Conservation (phyloP, 768 basidiomycete genomes). For the Tulasnella sp. region DNA sequence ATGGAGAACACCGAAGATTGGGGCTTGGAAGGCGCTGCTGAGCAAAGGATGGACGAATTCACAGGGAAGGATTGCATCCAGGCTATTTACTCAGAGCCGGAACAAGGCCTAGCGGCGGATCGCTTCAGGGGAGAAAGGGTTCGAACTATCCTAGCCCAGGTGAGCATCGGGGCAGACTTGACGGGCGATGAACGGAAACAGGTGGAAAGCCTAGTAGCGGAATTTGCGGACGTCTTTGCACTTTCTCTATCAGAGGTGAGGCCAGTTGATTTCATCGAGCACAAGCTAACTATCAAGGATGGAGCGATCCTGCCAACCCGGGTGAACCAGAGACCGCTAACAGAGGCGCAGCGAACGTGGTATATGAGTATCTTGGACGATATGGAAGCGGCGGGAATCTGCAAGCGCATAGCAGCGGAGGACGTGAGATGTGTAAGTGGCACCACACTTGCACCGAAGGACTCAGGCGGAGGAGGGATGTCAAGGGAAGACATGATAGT, state of each 20-base stretch:
- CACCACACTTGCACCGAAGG: slow-evolving; percentile 41
- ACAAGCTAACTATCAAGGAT: slow-evolving; percentile 38
- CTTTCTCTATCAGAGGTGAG: slow-evolving; percentile 41
- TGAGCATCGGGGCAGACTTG: slow-evolving; percentile 37
- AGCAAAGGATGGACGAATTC: neutral
- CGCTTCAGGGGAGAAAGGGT: slow-evolving; percentile 26
- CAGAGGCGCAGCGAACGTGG: slow-evolving; percentile 37
- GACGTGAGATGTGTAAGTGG: slow-evolving; percentile 40
- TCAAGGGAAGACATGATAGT: slow-evolving; percentile 39
- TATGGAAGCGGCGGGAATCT: slow-evolving; percentile 39
- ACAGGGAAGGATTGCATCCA: neutral
- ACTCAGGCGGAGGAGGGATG: slow-evolving; percentile 35
- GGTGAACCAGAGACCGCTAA: slow-evolving; percentile 36
- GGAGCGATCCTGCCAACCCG: slow-evolving; percentile 36
- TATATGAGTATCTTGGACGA: slow-evolving; percentile 37
- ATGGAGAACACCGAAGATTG: too few species aligned
- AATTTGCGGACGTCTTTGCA: slow-evolving; percentile 43
- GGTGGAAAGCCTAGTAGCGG: slow-evolving; percentile 32
- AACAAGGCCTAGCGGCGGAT: neutral
- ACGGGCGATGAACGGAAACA: slow-evolving; percentile 30
- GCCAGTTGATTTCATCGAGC: slow-evolving; percentile 35
- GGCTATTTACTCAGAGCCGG: neutral
- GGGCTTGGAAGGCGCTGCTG: too few species aligned
- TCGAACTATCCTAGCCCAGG: slow-evolving; percentile 26
- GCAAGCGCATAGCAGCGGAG: slow-evolving; percentile 34